Evolutionary conservation across 2,329 filamentous ascomycete genomes (phyloP).

Genomic region (Sclerotinia sclerotiorum): DNA sequence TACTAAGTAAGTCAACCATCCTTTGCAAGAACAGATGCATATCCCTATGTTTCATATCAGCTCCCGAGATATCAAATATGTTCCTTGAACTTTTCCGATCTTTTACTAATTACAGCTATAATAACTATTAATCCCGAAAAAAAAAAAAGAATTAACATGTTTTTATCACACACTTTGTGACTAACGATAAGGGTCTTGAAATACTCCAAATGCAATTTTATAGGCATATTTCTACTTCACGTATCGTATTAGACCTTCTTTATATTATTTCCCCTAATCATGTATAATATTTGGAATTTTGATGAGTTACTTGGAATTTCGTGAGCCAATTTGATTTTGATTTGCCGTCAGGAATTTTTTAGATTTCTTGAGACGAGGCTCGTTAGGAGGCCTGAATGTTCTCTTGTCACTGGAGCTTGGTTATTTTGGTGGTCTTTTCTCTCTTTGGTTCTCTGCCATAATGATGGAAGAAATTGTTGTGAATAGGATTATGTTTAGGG

Average conservation of each 20-base stretch:
- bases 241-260: rapidly evolving
- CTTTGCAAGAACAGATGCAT: background rate
- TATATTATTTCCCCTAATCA: background rate
- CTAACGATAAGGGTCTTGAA: rapidly evolving
- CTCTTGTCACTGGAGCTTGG: background rate
- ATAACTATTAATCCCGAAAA: too few relatives aligned
- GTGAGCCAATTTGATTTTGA: too few relatives aligned
- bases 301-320: background rate
- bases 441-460: background rate
- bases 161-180: too few relatives aligned
- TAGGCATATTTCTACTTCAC: background rate
- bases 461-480: background rate
- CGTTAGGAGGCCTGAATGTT: background rate
- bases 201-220: background rate
- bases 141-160: too few relatives aligned
- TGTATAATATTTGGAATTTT: too few relatives aligned
- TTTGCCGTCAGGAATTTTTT: background rate
- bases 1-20: too few relatives aligned
- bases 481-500: background rate
- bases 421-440: background rate
- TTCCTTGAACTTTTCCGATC: too few relatives aligned
- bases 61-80: background rate
- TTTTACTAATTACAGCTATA: too few relatives aligned
- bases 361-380: background rate
- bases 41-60: background rate